Conservation (phyloP, 78 protist genomes). For the Dictyostelium purpureum region DNA sequence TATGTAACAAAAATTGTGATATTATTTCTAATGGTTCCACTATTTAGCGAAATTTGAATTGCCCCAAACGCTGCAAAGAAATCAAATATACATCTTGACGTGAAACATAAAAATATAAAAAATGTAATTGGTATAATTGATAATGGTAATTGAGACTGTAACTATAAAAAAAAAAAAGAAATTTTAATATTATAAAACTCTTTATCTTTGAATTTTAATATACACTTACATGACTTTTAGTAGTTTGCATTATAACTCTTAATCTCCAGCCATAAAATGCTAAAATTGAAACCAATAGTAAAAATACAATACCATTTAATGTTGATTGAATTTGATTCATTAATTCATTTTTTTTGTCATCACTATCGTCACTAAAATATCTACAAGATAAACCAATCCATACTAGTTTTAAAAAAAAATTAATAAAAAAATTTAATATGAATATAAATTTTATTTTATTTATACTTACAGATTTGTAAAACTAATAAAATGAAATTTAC, state of each 20-base stretch:
- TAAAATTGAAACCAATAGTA: constrained; percentile 46
- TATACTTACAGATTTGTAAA: constrained; percentile 46
- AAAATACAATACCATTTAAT: constrained; percentile 55
- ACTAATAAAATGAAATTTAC: constrained; percentile 37
- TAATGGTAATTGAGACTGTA: constrained; percentile 63
- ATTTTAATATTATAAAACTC: not conserved
- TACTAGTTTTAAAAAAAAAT: not conserved
- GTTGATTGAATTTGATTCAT: constrained; percentile 8
- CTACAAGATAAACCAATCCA: constrained; percentile 27
- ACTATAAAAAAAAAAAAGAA: not conserved
- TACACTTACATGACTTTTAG: constrained; percentile 33
- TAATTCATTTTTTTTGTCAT: not conserved
- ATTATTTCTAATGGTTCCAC: not conserved
- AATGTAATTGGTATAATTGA: constrained; percentile 73
- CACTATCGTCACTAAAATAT: not conserved
- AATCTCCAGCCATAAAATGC: constrained; percentile 74
- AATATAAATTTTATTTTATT: not conserved
- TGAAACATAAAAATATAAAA: constrained; percentile 50
- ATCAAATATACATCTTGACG: constrained; percentile 57
- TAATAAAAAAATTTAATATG: not conserved
- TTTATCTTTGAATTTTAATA: not conserved
- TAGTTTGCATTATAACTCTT: constrained; percentile 1
- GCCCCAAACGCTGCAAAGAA: constrained; percentile 41
- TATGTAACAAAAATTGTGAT: constrained; percentile 15
- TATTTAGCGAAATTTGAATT: not conserved